Conservation (phyloP, 257 asterid species). For the Solanum infundibuliforme region DNA sequence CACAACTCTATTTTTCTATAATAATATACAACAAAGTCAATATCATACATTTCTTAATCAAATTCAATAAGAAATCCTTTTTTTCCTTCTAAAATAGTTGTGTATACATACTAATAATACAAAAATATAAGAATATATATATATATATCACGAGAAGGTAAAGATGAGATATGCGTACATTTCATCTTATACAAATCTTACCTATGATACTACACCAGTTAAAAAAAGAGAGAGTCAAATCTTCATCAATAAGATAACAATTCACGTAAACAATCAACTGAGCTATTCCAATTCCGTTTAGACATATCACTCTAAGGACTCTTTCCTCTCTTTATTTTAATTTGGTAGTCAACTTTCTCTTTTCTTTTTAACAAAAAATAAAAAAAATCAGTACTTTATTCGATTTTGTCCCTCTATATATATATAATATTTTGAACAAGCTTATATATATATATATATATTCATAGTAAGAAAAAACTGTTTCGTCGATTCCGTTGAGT, state of each 20-base stretch:
- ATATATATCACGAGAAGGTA: too few species aligned
- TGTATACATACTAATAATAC: neutral
- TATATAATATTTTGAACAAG: neutral
- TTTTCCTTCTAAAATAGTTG: slow-evolving; percentile 7
- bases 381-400: neutral
- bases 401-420: neutral
- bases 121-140: neutral
- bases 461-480: neutral
- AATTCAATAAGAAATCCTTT: slow-evolving; percentile 10
- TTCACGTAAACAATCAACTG: neutral
- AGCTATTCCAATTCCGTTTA: neutral
- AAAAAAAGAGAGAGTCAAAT: too few species aligned
- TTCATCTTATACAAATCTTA: neutral
- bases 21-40: neutral
- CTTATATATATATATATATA: neutral
- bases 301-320: neutral
- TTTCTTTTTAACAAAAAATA: neutral
- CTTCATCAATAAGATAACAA: neutral
- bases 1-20: neutral
- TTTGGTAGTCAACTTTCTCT: neutral
- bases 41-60: neutral
- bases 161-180: neutral
- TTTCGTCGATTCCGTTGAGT: neutral
- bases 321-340: neutral
- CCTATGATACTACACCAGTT: too few species aligned